Evolutionary conservation across 2,329 filamentous ascomycete species (phyloP), one percentile per base, ranked within the genome.

Genomic region (Pseudogymnoascus sp.): DNA sequence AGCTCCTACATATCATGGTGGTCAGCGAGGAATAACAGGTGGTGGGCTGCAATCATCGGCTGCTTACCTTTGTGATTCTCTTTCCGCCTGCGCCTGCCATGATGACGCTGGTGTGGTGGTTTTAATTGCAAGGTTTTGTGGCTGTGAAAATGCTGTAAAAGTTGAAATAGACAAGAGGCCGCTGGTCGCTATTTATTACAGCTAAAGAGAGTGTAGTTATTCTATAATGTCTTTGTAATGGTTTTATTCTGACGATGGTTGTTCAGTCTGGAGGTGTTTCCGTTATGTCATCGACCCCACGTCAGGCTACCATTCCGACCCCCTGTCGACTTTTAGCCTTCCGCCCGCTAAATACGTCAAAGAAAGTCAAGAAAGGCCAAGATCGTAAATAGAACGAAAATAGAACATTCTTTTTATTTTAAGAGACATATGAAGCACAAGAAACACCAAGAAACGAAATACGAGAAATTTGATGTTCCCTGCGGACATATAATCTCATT

Each of bases 1-100:
- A 86, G 76, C 74, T 88, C 86, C 86, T 88, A 67, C 9, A 37
- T 40, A 45, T 8, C 13, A 15, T 4, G 55, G 48, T 64, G 48
- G 66, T 62, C 37, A 61, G 42, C 27, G 13, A 36, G 1, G 5
- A 61, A 52, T 33, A 10, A 40, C 10, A 31, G 10, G n/a, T 48
- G 33, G 29, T 55, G 29, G n/a, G 18, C 10, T 39, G 31, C 36
- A 39, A 59, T 36, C 12, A 25, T 18, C 18, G 25, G 39, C 5
- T 35, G 7, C 37, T 35, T 61, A 61, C 69, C 65, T 71, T 72
- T 33, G 64, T 58, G 59, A 72, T 70, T 60, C 70, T 67, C 63
- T 69, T 70, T 63, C 69, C 59, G 18, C 36, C 66, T 48, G 62
- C 63, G 63, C 65, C 66, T 18, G 67, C 67, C 68, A 70, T 71